These are phyloP conservation scores for Fusarium sublunatum DNA, from an alignment of 2,329 filamentous ascomycete genomes.

Conservation along the genomic window DNA sequence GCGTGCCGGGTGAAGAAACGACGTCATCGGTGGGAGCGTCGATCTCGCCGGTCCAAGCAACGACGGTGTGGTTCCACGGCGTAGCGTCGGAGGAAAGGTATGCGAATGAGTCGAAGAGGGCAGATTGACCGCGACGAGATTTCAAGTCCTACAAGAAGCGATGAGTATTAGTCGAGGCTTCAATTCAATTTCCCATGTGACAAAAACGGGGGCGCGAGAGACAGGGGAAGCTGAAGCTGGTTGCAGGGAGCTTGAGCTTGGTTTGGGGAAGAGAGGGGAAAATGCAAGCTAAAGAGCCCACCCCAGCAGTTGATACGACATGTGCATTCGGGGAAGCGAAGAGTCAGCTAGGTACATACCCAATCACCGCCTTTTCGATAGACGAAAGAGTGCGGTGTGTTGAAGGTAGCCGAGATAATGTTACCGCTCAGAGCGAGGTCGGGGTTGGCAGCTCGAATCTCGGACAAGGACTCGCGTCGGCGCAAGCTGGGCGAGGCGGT, in stretches of 20 bases:
- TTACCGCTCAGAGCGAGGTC: slow-evolving; percentile 70
- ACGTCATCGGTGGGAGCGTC: slow-evolving; percentile 60
- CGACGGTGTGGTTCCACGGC: slow-evolving; percentile 90
- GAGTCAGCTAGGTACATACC: slow-evolving; percentile 58
- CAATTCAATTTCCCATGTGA: slow-evolving; percentile 28
- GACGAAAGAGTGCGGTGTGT: slow-evolving; percentile 68
- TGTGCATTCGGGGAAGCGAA: slow-evolving; percentile 25
- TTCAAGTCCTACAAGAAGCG: slow-evolving; percentile 70
- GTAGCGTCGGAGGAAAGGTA: slow-evolving; percentile 86
- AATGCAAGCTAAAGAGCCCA: slow-evolving; percentile 28
- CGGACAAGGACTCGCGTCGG: slow-evolving; percentile 63
- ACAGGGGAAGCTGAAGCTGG: slow-evolving; percentile 25
- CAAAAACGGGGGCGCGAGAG: slow-evolving; percentile 14
- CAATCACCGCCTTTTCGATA: slow-evolving; percentile 70
- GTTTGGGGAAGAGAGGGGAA: slow-evolving; percentile 39
- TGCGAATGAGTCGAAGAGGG: slow-evolving; percentile 90
- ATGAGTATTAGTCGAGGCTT: slow-evolving; percentile 21
- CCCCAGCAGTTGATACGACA: slow-evolving; percentile 30
- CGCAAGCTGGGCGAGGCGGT: slow-evolving; percentile 50
- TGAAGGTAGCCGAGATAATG: slow-evolving; percentile 74
- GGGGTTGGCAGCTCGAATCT: slow-evolving; percentile 67
- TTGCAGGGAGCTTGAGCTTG: slow-evolving; percentile 27
- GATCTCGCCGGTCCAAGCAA: slow-evolving; percentile 95
- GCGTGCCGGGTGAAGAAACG: slow-evolving; percentile 60
- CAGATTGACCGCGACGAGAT: slow-evolving; percentile 85